phyloP scores from a whole-genome alignment of 495 filamentous ascomycete genomes.

The Glutinoglossum americanum region DNA sequence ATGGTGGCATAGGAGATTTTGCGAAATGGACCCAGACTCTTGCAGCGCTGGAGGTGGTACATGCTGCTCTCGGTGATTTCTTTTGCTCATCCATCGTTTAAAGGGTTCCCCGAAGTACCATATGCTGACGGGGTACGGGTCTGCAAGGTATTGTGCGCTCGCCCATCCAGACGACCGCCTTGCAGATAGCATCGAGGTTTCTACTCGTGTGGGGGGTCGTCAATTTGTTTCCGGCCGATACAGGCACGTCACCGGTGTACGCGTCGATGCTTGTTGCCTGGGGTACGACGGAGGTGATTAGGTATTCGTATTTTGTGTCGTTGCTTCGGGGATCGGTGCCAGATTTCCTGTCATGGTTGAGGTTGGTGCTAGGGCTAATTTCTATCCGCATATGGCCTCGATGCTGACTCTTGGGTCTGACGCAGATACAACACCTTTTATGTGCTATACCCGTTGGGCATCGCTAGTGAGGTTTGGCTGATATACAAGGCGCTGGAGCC shows the following conservation, averaged over 20 bases:
- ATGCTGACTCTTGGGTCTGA: conserved; percentile 2
- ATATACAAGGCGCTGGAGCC: conserved; percentile 42
- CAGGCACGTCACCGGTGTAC: conserved; percentile 18
- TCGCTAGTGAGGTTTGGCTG: conserved; percentile 62
- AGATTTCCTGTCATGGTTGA: conserved; percentile 20
- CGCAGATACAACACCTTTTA: conserved; percentile 72
- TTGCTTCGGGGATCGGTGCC: conserved; percentile 16
- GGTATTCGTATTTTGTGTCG: conserved; percentile 30
- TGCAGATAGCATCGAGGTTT: conserved; percentile 29
- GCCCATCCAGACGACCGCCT: conserved; percentile 29
- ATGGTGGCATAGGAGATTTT: conserved; percentile 34
- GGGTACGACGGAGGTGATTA: conserved; percentile 26
- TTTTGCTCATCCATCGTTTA: not conserved
- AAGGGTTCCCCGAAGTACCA: not conserved
- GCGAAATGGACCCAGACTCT: conserved; percentile 62
- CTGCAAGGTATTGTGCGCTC: conserved; percentile 26
- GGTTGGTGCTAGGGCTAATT: not conserved
- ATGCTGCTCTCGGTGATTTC: conserved; percentile 43
- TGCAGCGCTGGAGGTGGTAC: conserved; percentile 62
- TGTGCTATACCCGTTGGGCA: conserved; percentile 79
- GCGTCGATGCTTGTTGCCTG: conserved; percentile 30
- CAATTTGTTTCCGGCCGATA: conserved; percentile 19
- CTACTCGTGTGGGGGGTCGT: conserved; percentile 32
- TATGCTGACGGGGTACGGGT: not conserved
- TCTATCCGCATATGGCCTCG: not conserved